A percentile compares a stretch with the other conserved stretches of the same genome.
Evolutionary conservation across 164 flowering plant species (phyloP).

Genomic region (Magnolia kwangsiensis): DNA sequence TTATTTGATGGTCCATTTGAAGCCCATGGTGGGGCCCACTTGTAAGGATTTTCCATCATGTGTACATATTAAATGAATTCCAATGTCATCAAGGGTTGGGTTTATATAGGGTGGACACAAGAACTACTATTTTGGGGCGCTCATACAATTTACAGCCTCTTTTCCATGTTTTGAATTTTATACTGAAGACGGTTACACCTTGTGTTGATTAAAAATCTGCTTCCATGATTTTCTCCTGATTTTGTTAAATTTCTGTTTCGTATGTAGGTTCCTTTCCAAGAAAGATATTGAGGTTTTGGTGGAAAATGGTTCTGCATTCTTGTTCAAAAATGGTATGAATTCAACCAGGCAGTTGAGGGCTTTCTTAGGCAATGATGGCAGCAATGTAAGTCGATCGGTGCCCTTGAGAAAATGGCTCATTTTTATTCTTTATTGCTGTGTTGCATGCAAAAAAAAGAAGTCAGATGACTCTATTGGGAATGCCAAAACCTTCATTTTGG

Average conservation of each 20-base stretch:
- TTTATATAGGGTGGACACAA: too few relatives aligned
- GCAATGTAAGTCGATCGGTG: conserved; percentile 38
- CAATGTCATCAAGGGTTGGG: too few relatives aligned
- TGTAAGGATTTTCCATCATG: too few relatives aligned
- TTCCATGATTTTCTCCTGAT: not conserved
- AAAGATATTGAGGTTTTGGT: conserved; percentile 66
- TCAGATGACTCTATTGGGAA: too few relatives aligned
- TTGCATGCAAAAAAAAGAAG: too few relatives aligned
- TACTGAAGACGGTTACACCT: not conserved
- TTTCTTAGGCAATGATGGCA: conserved; percentile 32
- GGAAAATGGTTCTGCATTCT: conserved; percentile 56
- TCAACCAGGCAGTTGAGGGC: conserved; percentile 47
- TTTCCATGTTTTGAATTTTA: not conserved
- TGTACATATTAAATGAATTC: too few relatives aligned
- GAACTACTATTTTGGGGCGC: too few relatives aligned
- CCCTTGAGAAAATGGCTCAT: not conserved
- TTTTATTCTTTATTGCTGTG: not conserved
- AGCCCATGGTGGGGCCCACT: too few relatives aligned
- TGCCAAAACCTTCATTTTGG: too few relatives aligned
- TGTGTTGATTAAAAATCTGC: not conserved
- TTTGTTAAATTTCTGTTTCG: not conserved
- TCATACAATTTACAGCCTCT: not conserved
- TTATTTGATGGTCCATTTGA: too few relatives aligned
- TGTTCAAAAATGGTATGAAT: conserved; percentile 48
- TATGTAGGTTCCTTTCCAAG: conserved; percentile 52